A percentile compares a stretch with the other conserved stretches of the same genome.
Conservation (phyloP, 1,284 basidiomycete genomes). For the Ceratobasidium sp. region DNA sequence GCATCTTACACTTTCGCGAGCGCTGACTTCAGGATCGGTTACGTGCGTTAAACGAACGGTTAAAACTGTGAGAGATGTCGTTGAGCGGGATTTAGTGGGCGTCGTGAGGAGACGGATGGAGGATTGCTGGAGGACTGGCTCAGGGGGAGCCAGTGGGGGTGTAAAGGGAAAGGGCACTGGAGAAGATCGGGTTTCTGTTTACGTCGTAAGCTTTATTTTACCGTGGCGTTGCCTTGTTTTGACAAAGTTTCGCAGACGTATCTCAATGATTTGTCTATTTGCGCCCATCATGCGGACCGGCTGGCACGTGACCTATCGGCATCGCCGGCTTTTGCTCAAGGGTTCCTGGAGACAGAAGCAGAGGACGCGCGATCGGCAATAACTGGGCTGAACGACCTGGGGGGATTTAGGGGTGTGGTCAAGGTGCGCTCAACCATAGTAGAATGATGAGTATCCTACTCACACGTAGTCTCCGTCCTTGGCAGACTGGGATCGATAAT, state of each 20-base stretch:
- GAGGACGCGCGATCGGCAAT: constrained; percentile 53
- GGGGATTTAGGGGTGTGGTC: constrained; percentile 37
- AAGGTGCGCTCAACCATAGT: constrained; percentile 46
- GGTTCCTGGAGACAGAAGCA: constrained; percentile 76
- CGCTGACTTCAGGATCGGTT: constrained; percentile 79
- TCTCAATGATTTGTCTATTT: constrained; percentile 67
- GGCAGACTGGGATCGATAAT: constrained; percentile 87
- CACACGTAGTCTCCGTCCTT: constrained; percentile 26
- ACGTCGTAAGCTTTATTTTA: constrained; percentile 72
- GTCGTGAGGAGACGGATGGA: constrained; percentile 87
- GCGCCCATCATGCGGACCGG: constrained; percentile 76
- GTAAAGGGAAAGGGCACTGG: constrained; percentile 79
- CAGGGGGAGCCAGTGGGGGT: constrained; percentile 61
- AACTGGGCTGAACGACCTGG: constrained; percentile 24
- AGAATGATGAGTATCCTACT: constrained; percentile 48
- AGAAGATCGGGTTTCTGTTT: constrained; percentile 76
- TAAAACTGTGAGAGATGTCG: constrained; percentile 73
- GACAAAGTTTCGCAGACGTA: constrained; percentile 75
- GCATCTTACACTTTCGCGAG: constrained; percentile 81
- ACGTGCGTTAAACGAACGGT: constrained; percentile 70
- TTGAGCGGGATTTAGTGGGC: constrained; percentile 84
- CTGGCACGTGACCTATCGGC: constrained; percentile 77
- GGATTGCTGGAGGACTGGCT: constrained; percentile 69
- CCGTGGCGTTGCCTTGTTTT: constrained; percentile 26
- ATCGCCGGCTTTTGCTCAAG: constrained; percentile 70